A percentile compares a stretch with the other conserved stretches of the same genome.
phyloP scores from a whole-genome alignment of 2,329 filamentous ascomycete species.

The Venturia nashicola region DNA sequence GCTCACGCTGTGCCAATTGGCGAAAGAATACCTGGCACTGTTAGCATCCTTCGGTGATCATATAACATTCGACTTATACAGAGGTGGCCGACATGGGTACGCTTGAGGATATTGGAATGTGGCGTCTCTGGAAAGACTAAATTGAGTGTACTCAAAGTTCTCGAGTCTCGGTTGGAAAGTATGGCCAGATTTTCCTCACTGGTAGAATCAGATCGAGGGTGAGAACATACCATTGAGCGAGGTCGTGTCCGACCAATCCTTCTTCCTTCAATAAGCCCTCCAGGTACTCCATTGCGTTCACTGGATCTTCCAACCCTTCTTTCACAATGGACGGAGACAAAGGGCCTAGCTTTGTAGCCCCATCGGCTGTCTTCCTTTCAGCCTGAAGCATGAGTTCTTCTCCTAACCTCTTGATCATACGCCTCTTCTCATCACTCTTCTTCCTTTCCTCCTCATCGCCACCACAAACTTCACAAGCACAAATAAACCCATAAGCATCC shows the following conservation, averaged over 20 bases:
- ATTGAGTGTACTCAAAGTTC: background rate
- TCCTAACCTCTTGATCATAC: conserved; percentile 11
- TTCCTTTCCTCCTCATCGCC: background rate
- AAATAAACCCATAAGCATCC: conserved; percentile 19
- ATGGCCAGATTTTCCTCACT: background rate
- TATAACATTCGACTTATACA: background rate
- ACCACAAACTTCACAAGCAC: conserved; percentile 18
- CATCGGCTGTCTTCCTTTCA: conserved; percentile 11
- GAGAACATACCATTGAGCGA: background rate
- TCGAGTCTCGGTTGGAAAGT: background rate
- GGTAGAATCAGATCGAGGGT: background rate
- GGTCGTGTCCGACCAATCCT: conserved; percentile 6
- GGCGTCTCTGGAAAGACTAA: background rate
- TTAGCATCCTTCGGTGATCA: background rate
- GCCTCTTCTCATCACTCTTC: conserved; percentile 5
- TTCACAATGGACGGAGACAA: background rate
- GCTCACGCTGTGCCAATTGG: conserved; percentile 5
- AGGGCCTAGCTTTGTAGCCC: background rate
- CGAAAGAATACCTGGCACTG: conserved; percentile 2
- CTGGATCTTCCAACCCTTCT: conserved; percentile 1
- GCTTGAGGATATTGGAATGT: background rate
- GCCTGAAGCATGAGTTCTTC: conserved; percentile 15
- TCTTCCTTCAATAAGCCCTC: conserved; percentile 6
- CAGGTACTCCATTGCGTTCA: background rate
- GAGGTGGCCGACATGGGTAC: background rate